Evolutionary conservation across 2,329 filamentous ascomycete genomes (phyloP), one percentile per base, ranked within the genome.

Genomic region (Parascedosporium putredinis): DNA sequence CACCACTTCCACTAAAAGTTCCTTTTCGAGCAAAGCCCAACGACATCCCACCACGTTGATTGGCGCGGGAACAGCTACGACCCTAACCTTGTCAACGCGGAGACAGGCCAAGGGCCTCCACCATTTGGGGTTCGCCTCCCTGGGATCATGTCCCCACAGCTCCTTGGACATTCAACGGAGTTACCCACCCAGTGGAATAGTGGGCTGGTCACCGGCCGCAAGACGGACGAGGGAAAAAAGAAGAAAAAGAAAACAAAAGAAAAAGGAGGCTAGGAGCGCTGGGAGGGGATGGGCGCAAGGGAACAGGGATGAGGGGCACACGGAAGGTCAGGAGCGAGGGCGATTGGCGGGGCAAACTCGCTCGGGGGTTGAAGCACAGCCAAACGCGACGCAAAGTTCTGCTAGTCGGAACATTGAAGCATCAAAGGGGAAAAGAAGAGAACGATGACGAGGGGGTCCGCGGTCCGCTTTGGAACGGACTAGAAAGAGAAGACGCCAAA

Each of bases 11-110:
- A 42, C 38, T 44, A 31, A 43, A 43, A 18, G 45, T 38, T 47
- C 27, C 27, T 8, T 27, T 38, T 25, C 24, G 23, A 34, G 27
- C n/a, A 47, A 45, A 46, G 20, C 43, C 27, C 34, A 33, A 48
- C 16, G 12, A 6, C 24, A 44, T 48, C 53, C 46, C 42, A 49
- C 52, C 45, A 27, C 45, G 49, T 51, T 61, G 59, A 61, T 61
- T 61, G 59, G 59, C 29, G 59, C 59, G 59, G 59, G 59, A 61
- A 40, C 24, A 43, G 56, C 57, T 55, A 52, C 52, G 38, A 54
- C 56, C 57, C 53, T 57, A 54, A 52, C 48, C 53, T 53, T 50
- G 57, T 53, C 52, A 58, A 51, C 54, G 54, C 56, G 46, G 46
- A 38, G 46, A 27, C 16, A 16, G 14, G 10, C 16, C 16, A 29